A percentile compares a stretch with the other conserved stretches of the same genome.
phyloP scores from a whole-genome alignment of 78 protist genomes.

The Dictyostelium firmibasis region DNA sequence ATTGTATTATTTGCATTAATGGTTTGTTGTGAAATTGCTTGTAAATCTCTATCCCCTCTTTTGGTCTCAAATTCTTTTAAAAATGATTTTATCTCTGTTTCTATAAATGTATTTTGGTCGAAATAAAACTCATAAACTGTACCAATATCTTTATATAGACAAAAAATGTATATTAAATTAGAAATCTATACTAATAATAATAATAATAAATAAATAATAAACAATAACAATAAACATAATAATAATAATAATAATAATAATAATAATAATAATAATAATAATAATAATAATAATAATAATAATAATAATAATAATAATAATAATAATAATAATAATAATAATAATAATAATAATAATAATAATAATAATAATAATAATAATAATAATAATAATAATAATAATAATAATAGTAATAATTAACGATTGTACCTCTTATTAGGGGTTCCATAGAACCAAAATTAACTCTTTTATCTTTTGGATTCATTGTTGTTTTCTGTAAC shows the following conservation, averaged over 20 bases:
- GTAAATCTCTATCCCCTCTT: conserved; percentile 54
- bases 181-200: too few species aligned
- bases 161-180: not conserved
- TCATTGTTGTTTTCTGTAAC: not conserved
- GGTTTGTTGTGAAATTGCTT: conserved; percentile 6
- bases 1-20: conserved; percentile 52
- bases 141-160: conserved; percentile 38
- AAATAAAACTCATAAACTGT: conserved; percentile 50
- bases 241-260: not conserved
- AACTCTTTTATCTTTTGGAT: conserved; percentile 2
- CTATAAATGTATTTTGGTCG: conserved; percentile 55
- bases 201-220: not conserved
- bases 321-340: not conserved
- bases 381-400: not conserved
- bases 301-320: not conserved
- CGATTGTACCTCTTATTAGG: conserved; percentile 9
- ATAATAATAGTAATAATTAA: not conserved
- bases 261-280: not conserved
- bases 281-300: not conserved
- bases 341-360: not conserved
- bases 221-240: too few species aligned
- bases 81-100: conserved; percentile 47
- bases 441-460: conserved; percentile 18
- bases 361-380: not conserved
- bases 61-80: conserved; percentile 27